Conservation (phyloP, 2,329 filamentous ascomycete species). For the Pseudogymnoascus sp. region DNA sequence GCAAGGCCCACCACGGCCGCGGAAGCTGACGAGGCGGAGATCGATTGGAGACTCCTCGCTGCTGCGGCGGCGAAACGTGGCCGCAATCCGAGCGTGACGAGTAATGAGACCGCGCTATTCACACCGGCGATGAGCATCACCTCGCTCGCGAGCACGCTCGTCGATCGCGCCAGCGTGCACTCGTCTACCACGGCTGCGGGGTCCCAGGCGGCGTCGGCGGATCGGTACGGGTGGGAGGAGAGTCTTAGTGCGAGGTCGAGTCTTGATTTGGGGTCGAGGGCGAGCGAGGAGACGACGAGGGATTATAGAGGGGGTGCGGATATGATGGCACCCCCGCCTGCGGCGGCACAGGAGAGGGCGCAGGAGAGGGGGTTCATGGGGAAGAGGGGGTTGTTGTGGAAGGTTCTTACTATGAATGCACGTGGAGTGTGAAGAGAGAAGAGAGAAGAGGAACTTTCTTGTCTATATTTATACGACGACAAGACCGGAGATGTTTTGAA, state of each 20-base stretch:
- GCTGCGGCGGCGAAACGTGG: neutral
- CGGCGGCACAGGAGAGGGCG: neutral
- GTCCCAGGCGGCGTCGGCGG: neutral
- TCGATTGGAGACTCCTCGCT: neutral
- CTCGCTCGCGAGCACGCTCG: neutral
- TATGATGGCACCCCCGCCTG: neutral
- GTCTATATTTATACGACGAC: neutral
- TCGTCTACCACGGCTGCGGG: neutral
- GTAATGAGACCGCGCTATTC: neutral
- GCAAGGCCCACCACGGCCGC: neutral
- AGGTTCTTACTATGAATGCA: neutral
- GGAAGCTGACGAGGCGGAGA: neutral
- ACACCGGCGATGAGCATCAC: neutral
- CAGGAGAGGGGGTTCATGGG: neutral
- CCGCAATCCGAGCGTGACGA: neutral
- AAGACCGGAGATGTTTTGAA: neutral
- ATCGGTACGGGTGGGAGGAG: slow-evolving; percentile 6
- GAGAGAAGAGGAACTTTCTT: neutral
- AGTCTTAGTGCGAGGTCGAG: neutral
- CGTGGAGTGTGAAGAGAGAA: neutral
- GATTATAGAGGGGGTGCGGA: neutral
- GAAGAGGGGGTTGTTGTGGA: neutral
- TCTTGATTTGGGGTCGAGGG: neutral
- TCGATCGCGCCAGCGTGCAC: neutral
- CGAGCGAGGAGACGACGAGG: neutral